phyloP scores from a whole-genome alignment of 306 rosid species.

The Prunus mira region DNA sequence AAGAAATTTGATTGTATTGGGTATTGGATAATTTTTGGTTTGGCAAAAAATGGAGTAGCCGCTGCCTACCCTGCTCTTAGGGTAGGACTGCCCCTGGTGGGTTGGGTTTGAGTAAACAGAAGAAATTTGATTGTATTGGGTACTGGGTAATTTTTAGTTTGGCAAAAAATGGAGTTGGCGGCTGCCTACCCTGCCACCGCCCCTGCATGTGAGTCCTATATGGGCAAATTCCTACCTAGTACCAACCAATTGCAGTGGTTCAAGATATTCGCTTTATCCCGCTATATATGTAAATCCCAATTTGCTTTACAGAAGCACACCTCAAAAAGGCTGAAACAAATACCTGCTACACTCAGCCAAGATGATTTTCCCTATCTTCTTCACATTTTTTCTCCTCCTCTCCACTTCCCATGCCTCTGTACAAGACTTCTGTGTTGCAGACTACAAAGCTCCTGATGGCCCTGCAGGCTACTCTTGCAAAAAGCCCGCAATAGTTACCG shows the following conservation, averaged over 20 bases:
- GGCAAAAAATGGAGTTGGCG: too few relatives aligned
- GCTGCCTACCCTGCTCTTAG: too few relatives aligned
- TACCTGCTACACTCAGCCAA: slow-evolving; percentile 9
- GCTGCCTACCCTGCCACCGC: too few relatives aligned
- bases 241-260: slow-evolving; percentile 7
- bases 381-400: slow-evolving; percentile 31
- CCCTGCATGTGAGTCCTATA: background rate
- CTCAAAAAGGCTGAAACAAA: background rate
- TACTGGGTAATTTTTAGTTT: too few relatives aligned
- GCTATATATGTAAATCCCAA: slow-evolving; percentile 19
- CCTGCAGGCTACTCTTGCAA: slow-evolving; percentile 75
- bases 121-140: too few relatives aligned
- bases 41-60: too few relatives aligned
- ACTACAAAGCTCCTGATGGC: slow-evolving; percentile 35
- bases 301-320: slow-evolving; percentile 7
- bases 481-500: slow-evolving; percentile 39
- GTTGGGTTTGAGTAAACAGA: too few relatives aligned
- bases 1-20: too few relatives aligned
- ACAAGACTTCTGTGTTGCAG: slow-evolving; percentile 72
- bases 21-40: too few relatives aligned
- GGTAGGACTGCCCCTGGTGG: too few relatives aligned
- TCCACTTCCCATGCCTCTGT: slow-evolving; percentile 48
- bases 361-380: slow-evolving; percentile 37
- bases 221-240: slow-evolving; percentile 11
- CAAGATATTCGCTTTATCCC: slow-evolving; percentile 21